Percentiles rank a stretch among this genome's conserved stretches.
phyloP scores from a whole-genome alignment of 2,329 filamentous ascomycete species.

The Trichoderma koningiopsis region DNA sequence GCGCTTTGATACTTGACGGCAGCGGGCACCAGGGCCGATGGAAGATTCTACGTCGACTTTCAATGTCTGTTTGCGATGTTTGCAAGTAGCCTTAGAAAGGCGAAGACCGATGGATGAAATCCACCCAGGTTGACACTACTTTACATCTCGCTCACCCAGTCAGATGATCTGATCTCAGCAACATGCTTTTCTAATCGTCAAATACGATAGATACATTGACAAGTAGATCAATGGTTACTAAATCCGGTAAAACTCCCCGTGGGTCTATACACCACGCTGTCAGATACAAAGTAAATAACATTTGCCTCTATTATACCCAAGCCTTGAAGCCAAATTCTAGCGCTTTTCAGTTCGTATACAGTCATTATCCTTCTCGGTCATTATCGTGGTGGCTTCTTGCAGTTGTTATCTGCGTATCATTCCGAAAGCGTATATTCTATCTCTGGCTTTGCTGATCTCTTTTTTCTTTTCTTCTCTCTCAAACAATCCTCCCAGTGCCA shows the following conservation, averaged over 20 bases:
- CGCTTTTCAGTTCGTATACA: background rate
- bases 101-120: background rate
- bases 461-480: background rate
- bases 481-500: background rate
- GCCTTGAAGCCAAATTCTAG: constrained; percentile 3
- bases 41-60: background rate
- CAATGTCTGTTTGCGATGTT: background rate
- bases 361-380: background rate
- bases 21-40: background rate
- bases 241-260: background rate
- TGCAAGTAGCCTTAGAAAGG: background rate
- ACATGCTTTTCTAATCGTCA: background rate
- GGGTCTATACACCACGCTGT: background rate
- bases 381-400: background rate
- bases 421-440: background rate
- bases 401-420: background rate
- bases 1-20: background rate
- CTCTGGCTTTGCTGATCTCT: background rate
- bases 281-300: background rate
- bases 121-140: fast-evolving
- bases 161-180: background rate
- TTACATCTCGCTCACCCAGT: background rate
- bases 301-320: background rate
- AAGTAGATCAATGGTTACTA: background rate
- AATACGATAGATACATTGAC: background rate